Evolutionary conservation across 441 rosid species (phyloP).

Genomic region (Populus hybrid): DNA sequence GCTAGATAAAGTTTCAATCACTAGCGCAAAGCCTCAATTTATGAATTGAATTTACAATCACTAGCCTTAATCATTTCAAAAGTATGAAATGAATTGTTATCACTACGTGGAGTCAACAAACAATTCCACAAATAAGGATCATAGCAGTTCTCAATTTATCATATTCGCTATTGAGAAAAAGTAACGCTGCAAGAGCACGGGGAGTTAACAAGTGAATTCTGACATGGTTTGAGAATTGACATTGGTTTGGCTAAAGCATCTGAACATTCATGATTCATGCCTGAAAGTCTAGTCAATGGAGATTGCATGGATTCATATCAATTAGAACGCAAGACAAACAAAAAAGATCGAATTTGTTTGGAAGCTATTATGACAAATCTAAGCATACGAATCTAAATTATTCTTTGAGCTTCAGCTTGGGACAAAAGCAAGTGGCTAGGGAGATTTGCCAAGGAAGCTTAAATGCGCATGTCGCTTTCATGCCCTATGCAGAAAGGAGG

Average conservation of each 20-base stretch:
- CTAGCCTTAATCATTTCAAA: not conserved
- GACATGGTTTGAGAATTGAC: slow-evolving; percentile 5
- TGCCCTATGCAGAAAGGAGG: not conserved
- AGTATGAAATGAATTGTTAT: not conserved
- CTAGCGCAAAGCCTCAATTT: not conserved
- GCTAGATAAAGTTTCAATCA: not conserved
- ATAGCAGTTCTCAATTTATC: not conserved
- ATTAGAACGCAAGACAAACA: not conserved
- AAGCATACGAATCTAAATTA: slow-evolving; percentile 3
- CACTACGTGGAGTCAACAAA: not conserved
- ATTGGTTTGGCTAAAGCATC: not conserved
- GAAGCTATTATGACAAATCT: slow-evolving; percentile 3
- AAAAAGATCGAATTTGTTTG: slow-evolving; percentile 12
- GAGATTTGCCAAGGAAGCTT: not conserved
- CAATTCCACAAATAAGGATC: not conserved
- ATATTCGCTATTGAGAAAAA: not conserved
- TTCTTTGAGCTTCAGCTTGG: not conserved
- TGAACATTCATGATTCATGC: not conserved
- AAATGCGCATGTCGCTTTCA: not conserved
- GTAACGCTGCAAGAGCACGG: not conserved
- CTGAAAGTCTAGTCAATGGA: too few species aligned
- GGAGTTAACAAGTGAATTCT: not conserved
- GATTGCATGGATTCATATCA: not conserved
- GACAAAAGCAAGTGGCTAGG: not conserved
- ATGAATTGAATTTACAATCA: not conserved